Base-by-base conservation (phyloP, 306 rosid genomes). In the Sindora glabra region DNA sequence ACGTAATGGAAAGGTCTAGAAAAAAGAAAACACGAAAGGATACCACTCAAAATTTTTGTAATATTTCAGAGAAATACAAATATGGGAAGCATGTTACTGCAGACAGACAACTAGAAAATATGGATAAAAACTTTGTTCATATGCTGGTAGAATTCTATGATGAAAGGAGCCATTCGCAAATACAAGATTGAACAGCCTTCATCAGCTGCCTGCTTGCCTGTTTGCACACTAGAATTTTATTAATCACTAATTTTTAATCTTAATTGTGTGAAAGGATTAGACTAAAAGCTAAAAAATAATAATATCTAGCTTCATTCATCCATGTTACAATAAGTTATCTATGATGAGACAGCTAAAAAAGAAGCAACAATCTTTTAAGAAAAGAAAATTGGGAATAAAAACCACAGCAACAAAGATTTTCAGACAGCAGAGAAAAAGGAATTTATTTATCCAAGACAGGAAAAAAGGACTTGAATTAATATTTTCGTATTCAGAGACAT, bases 401-500 rank as follows among this genome's bases (percentile, higher is more conserved):
- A 52, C 26, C 36, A 49, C 13, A 50, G 29, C 17, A 8, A 41
- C n/a, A 48, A n/a, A n/a, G n/a, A n/a, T n/a, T n/a, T n/a, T n/a
- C n/a, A n/a, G n/a, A n/a, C n/a, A n/a, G n/a, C n/a, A n/a, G n/a
- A n/a, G n/a, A n/a, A n/a, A n/a, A n/a, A n/a, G n/a, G n/a, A n/a
- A n/a, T n/a, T n/a, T n/a, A n/a, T n/a, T n/a, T n/a, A n/a, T n/a
- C n/a, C n/a, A n/a, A n/a, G n/a, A n/a, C n/a, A n/a, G n/a, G n/a
- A 15, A n/a, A 47, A 23, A n/a, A 51, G 38, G 6, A 48, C 5
- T 55, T 59, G 23, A 26, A 29, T 29, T 54, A 44, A 30, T 58
- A 57, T 42, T 25, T 16, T n/a, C 16, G 40, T 63, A 66, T 41
- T 55, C 54, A 77, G 77, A 74, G 56, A 42, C 65, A 22, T 56